Evolutionary conservation across 768 basidiomycete genomes (phyloP), one percentile per base, ranked within the genome.

Genomic region (Hericium rajendrae): DNA sequence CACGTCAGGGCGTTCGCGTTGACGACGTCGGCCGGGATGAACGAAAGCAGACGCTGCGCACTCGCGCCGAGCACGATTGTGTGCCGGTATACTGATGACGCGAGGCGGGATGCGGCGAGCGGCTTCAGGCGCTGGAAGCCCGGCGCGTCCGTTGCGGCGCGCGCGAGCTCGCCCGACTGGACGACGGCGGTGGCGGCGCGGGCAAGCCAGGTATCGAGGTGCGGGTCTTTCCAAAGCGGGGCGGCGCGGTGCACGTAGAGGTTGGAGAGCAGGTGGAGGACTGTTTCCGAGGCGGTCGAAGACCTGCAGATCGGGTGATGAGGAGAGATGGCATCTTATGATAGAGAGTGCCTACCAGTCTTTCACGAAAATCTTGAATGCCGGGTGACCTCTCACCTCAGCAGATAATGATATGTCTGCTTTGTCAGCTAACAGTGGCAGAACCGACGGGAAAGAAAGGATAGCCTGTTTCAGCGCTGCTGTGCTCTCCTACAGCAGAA

Each of bases 371-470:
- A 94, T 83, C 60, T 80, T 77, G 66, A 92, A 87, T 20, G 83
- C 80, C 4, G 73, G 73, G 65, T 88, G 82, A 0, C 74, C 68
- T 13, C 87, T 73, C 11, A 91, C 75, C 2, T 79, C 71, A 2
- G 71, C 69, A 4, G 88, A 75, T 1, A 95, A 70, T 4, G 74
- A 66, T 3, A 86, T 79, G 16, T 94, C 92, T 8, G 88, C 77
- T 68, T 93, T 94, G 68, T 95, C 91, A 2, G 91, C 90, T 1
- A 97, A 72, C 5, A 94, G 75, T 0, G 87, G 85, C 0, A 94
- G 79, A 2, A 95, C 76, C 0, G 86, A 82, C 0, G 95, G 95
- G 69, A 91, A 97, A 0, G 78, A 78, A 6, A 78, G 65, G 10
- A 94, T 79, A 0, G 94, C 94, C 20, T 87, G 79, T 53, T 76